phyloP scores from a whole-genome alignment of 2,329 filamentous ascomycete species.

The Tothia fuscella region DNA sequence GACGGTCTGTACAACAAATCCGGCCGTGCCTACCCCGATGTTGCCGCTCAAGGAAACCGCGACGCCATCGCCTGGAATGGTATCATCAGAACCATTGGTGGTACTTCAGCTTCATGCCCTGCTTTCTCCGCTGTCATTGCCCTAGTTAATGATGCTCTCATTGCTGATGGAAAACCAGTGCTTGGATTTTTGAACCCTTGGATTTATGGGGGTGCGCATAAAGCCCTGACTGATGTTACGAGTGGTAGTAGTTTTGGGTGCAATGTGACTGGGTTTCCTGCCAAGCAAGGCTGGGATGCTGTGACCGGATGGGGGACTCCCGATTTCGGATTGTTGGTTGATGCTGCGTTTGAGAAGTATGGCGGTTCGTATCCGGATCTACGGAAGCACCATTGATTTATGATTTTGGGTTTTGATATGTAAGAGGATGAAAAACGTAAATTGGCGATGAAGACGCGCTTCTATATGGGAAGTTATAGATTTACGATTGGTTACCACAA shows the following conservation, averaged over 20 bases:
- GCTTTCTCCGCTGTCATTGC: conserved; percentile 42
- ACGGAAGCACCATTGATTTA: too few relatives aligned
- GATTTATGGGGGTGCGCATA: conserved; percentile 29
- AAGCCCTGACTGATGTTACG: conserved; percentile 19
- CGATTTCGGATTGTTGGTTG: conserved; percentile 26
- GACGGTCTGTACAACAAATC: conserved; percentile 10
- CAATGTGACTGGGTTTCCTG: conserved; percentile 13
- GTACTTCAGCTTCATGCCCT: conserved; percentile 25
- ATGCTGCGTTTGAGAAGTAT: not conserved
- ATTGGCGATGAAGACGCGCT: too few relatives aligned
- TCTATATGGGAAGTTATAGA: too few relatives aligned
- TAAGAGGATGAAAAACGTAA: too few relatives aligned
- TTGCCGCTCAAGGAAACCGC: conserved; percentile 11
- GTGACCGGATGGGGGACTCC: conserved; percentile 39
- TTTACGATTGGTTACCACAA: too few relatives aligned
- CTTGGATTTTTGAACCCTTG: conserved; percentile 46
- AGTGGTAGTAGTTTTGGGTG: conserved; percentile 25
- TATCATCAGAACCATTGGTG: not conserved
- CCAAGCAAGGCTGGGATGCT: conserved; percentile 34
- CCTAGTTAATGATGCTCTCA: conserved; percentile 45
- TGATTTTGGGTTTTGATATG: too few relatives aligned
- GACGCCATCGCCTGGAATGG: not conserved
- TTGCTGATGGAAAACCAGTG: conserved; percentile 31
- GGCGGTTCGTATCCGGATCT: too few relatives aligned
- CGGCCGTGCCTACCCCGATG: conserved; percentile 12